These are phyloP conservation scores for Paulownia fortunei DNA, from an alignment of 257 asterid species.

Conservation along the genomic window DNA sequence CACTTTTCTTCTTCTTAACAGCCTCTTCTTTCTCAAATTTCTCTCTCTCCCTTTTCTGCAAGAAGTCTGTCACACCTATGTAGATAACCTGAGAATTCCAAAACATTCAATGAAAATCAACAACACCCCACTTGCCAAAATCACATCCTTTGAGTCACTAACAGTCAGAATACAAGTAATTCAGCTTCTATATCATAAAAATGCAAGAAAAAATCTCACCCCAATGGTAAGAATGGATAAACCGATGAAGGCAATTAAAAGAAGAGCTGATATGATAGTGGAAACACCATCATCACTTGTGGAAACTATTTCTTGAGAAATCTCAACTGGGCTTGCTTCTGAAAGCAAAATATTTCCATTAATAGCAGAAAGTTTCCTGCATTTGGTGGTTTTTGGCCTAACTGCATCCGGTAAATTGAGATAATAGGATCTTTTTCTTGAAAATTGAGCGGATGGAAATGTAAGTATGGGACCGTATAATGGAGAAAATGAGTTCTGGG, in stretches of 20 bases:
- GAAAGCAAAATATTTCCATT: constrained; percentile 46
- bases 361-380: constrained; percentile 44
- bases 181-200: background rate
- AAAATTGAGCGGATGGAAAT: constrained; percentile 22
- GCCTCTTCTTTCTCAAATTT: constrained; percentile 83
- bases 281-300: constrained; percentile 48
- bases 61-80: constrained; percentile 82
- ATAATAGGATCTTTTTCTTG: constrained; percentile 9
- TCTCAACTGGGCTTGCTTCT: constrained; percentile 54
- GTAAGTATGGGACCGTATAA: constrained; percentile 14
- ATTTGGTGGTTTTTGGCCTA: constrained; percentile 35
- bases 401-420: constrained; percentile 24
- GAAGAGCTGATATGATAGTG: constrained; percentile 54
- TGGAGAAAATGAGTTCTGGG: constrained; percentile 24
- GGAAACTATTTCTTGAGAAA: constrained; percentile 54
- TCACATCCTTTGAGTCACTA: background rate
- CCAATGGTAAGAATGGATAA: constrained; percentile 83
- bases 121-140: constrained; percentile 26
- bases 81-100: constrained; percentile 65
- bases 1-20: constrained; percentile 58
- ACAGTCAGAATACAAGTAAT: background rate
- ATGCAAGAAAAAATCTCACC: constrained; percentile 37
- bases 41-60: constrained; percentile 83
- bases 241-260: constrained; percentile 69
- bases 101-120: constrained; percentile 14